These are phyloP conservation scores for Prunus armeniaca DNA, from an alignment of 306 rosid genomes.

Conservation along the genomic window DNA sequence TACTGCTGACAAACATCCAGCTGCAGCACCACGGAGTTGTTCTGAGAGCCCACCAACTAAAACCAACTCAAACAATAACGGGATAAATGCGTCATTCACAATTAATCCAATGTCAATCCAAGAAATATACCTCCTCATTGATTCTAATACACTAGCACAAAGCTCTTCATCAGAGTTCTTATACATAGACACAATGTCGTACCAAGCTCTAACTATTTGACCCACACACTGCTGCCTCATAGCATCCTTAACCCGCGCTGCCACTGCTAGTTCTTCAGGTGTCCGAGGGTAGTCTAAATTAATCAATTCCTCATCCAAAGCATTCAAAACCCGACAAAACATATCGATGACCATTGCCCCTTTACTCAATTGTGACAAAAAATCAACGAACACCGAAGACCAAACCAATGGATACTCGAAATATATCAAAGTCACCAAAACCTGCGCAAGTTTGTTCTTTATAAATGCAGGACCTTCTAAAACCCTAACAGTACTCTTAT, in stretches of 20 bases:
- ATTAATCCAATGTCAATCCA: conserved; percentile 93
- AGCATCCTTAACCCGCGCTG: conserved; percentile 71
- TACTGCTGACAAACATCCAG: conserved; percentile 82
- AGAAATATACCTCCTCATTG: conserved; percentile 77
- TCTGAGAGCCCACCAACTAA: conserved; percentile 63
- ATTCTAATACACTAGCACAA: conserved; percentile 65
- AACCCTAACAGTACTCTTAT: conserved; percentile 53
- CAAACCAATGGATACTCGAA: conserved; percentile 80
- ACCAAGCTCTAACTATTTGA: conserved; percentile 75
- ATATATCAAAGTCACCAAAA: conserved; percentile 74
- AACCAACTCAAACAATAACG: conserved; percentile 75
- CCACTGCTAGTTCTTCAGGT: conserved; percentile 59
- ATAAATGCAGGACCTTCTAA: conserved; percentile 77
- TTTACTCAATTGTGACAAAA: conserved; percentile 66
- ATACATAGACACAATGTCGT: conserved; percentile 63
- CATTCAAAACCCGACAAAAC: conserved; percentile 91
- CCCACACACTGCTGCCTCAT: conserved; percentile 82
- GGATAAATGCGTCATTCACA: conserved; percentile 75
- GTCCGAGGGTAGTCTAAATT: conserved; percentile 81
- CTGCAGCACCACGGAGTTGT: conserved; percentile 72
- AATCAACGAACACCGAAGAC: conserved; percentile 81
- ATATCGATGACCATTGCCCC: conserved; percentile 79
- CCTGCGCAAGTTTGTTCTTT: conserved; percentile 80
- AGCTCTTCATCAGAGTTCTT: conserved; percentile 63
- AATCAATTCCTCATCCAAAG: conserved; percentile 80